These are phyloP conservation scores for Dioszegia aurantiaca DNA, from an alignment of 768 basidiomycete genomes.

Conservation along the genomic window DNA sequence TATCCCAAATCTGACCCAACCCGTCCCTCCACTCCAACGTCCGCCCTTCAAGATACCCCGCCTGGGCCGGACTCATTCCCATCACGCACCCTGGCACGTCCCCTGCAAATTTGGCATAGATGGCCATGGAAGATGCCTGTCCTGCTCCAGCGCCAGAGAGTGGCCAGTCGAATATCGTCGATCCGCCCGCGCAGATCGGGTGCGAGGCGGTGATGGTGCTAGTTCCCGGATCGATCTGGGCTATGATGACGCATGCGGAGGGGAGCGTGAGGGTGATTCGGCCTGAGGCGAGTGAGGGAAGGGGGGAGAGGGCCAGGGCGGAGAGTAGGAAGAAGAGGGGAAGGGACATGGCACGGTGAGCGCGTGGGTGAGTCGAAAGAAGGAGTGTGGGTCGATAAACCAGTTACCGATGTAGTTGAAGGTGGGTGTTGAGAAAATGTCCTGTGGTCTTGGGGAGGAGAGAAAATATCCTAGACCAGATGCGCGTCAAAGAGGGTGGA, in stretches of 20 bases:
- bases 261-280: constrained; percentile 26
- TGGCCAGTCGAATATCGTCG: constrained; percentile 29
- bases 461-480: too few species aligned
- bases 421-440: too few species aligned
- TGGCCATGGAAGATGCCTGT: constrained; percentile 26
- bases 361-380: too few species aligned
- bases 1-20: constrained; percentile 27
- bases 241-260: constrained; percentile 33
- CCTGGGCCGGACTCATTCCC: constrained; percentile 34
- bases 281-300: neutral
- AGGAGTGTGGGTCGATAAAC: too few species aligned
- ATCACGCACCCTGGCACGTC: constrained; percentile 28
- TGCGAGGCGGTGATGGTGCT: constrained; percentile 18
- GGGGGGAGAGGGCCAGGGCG: constrained; percentile 5
- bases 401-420: too few species aligned
- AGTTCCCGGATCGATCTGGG: constrained; percentile 25
- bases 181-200: constrained; percentile 28
- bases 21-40: constrained; percentile 28
- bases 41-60: constrained; percentile 34
- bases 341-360: neutral
- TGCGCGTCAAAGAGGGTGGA: too few species aligned
- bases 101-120: constrained; percentile 26
- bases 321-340: neutral
- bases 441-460: too few species aligned
- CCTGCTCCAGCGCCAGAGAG: constrained; percentile 26